Evolutionary conservation across 1,284 basidiomycete species (phyloP), one percentile per base, ranked within the genome.

Genomic region (Microbotryum silenes-acaulis): DNA sequence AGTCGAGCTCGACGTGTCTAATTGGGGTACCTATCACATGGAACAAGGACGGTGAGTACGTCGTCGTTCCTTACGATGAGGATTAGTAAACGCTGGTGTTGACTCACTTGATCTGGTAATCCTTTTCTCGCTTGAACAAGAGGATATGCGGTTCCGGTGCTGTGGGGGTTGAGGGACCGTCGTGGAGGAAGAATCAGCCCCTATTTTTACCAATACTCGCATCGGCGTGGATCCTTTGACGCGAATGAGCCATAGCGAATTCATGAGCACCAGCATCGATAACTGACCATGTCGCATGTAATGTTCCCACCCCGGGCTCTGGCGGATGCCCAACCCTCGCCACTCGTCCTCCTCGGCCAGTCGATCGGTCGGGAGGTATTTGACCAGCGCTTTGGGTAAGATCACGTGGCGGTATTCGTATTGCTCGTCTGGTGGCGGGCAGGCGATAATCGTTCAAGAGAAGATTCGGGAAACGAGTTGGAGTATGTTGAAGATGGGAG

Each of bases 131-230:
- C 64, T 68, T 66, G 67, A 71, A 71, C 37, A 70, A 56, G 44
- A 70, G 57, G 60, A 71, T 67, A 57, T 68, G 68, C 27, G 68
- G 69, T 54, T 71, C 69, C 0, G 69, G 69, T 9, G 69, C 68
- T 66, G 59, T 51, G 7, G 4, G 4, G 18, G 48, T 25, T 4
- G 44, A 27, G 18, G 18, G 23, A 21, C 14, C 12, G 46, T 10
- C 18, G 56, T 51, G 12, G n/a, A 27, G 0, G 25, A 16, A 20
- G 33, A 16, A 46, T 53, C 31, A 33, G 21, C 31, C 23, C 29
- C 51, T 53, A 51, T 25, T 9, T 9, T 7, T 6, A 6, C 20
- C 9, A 37, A 57, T 59, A 3, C 59, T 49, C 31, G 48, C 5
- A 29, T 61, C 45, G 44, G 42, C 27, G 27, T 27, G 27, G 27